phyloP scores from a whole-genome alignment of 805 yeast genomes.

The Vanderwaltozyma polyspora region DNA sequence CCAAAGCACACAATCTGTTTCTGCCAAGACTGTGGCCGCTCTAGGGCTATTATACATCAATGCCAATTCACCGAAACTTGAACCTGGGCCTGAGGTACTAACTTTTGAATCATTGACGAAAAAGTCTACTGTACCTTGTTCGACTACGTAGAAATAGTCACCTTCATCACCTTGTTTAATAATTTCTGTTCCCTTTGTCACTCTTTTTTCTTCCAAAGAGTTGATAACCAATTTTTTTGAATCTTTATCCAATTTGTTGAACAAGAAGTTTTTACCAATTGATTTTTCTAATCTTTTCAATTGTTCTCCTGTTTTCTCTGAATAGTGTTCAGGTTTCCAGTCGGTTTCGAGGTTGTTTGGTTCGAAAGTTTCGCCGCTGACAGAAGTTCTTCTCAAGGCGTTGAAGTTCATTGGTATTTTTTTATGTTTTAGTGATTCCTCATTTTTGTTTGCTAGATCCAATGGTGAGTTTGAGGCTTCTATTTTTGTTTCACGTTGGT shows the following conservation, averaged over 20 bases:
- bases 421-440: neutral
- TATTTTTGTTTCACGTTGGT: neutral
- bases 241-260: slow-evolving; percentile 70
- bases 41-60: slow-evolving; percentile 95
- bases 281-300: slow-evolving; percentile 54
- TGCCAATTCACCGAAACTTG: slow-evolving; percentile 93
- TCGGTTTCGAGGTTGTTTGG: slow-evolving; percentile 58
- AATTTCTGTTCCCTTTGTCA: slow-evolving; percentile 43
- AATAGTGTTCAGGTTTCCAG: slow-evolving; percentile 57
- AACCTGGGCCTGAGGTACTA: slow-evolving; percentile 69
- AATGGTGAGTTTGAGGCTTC: slow-evolving; percentile 2
- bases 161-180: slow-evolving; percentile 18
- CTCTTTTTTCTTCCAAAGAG: slow-evolving; percentile 69
- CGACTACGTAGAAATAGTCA: slow-evolving; percentile 7
- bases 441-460: neutral
- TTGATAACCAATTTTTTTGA: slow-evolving; percentile 66
- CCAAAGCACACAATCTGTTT: slow-evolving; percentile 69
- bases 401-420: slow-evolving; percentile 49
- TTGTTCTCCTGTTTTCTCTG: slow-evolving; percentile 53
- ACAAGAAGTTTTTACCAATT: slow-evolving; percentile 73
- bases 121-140: slow-evolving; percentile 66
- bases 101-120: slow-evolving; percentile 56
- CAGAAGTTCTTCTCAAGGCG: slow-evolving; percentile 79
- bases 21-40: slow-evolving; percentile 84
- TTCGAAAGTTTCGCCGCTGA: slow-evolving; percentile 77